Evolutionary conservation across 768 basidiomycete genomes (phyloP), one percentile per base, ranked within the genome.

Genomic region (Heimioporus sp.): DNA sequence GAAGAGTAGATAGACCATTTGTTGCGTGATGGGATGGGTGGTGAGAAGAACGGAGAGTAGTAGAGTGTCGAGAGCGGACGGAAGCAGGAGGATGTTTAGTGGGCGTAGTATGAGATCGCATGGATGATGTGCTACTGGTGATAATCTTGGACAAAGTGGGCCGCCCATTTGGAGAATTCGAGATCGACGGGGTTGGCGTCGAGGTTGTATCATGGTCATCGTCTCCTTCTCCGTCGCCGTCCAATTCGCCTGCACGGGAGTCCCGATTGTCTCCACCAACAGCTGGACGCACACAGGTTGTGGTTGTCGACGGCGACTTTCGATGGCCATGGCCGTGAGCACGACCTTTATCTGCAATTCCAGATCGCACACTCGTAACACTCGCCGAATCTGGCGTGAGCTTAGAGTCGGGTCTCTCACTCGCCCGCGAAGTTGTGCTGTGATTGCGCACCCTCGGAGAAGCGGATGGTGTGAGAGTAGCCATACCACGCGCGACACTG

Each of bases 401-500:
- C 61, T 90, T 89, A 6, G 86, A 89, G 57, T 90, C 88, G 3
- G 87, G 87, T 16, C 83, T 67, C 31, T 74, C 73, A n/a, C 60
- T 55, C 16, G 53, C 53, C 7, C 62, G 59, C 10, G 62, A 57
- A 50, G 52, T 34, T 10, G 66, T 68, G 43, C 65, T 67, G 13
- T 66, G 59, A 43, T 68, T 59, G 40, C 65, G 59, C 17, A 57
- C 45, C 35, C 64, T 59, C 11, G 52, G 32, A 2, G 62, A 54
- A 11, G 51, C 59, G 5, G 55, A 34, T 11, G 58, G 52, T 8
- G 59, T 44, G 5, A 65, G 58, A 5, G 61, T 64, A 1, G 55
- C 57, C 10, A 72, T 74, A 54, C 77, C 79, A 36, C 75, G 71
- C 4, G 79, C 71, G 13, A 76, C 64, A 5, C 79, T 79, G 17